Evolutionary conservation across 2,329 filamentous ascomycete genomes (phyloP).

Genomic region (Ophiostoma ulmi): DNA sequence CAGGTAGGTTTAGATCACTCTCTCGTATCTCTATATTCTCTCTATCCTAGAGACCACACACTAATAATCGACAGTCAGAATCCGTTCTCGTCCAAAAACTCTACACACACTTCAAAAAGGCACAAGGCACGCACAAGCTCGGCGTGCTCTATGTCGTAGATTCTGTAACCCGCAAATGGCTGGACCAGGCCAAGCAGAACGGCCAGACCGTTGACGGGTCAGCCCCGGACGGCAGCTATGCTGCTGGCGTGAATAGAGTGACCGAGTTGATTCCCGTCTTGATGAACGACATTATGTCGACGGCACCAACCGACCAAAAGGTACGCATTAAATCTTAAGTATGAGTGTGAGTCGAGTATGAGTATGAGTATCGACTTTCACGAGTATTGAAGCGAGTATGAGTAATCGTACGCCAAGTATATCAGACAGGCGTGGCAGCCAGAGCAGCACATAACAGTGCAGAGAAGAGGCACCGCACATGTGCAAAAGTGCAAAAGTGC

Average conservation of each 20-base stretch:
- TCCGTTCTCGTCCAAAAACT: constrained; percentile 93
- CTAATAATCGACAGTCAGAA: constrained; percentile 62
- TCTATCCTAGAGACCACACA: constrained; percentile 9
- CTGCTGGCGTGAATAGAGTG: constrained; percentile 92
- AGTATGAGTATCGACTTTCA: background rate
- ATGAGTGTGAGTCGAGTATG: background rate
- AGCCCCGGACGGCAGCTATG: constrained; percentile 86
- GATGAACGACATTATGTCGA: constrained; percentile 91
- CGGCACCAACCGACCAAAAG: constrained; percentile 91
- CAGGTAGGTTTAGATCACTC: constrained; percentile 56
- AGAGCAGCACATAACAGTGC: background rate
- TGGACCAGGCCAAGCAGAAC: constrained; percentile 85
- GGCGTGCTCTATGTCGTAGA: constrained; percentile 99
- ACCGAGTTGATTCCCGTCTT: constrained; percentile 88
- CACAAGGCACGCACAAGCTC: constrained; percentile 90
- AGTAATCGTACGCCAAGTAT: background rate
- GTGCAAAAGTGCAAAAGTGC: background rate
- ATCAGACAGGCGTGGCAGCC: background rate
- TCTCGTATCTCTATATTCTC: background rate
- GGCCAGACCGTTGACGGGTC: constrained; percentile 75
- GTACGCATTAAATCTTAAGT: constrained; percentile 56
- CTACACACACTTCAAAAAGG: constrained; percentile 94
- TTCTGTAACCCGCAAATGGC: constrained; percentile 98
- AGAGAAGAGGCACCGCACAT: background rate
- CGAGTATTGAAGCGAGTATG: background rate